Evolutionary conservation across 2,329 filamentous ascomycete species (phyloP).

Genomic region (Cordyceps cicadae): DNA sequence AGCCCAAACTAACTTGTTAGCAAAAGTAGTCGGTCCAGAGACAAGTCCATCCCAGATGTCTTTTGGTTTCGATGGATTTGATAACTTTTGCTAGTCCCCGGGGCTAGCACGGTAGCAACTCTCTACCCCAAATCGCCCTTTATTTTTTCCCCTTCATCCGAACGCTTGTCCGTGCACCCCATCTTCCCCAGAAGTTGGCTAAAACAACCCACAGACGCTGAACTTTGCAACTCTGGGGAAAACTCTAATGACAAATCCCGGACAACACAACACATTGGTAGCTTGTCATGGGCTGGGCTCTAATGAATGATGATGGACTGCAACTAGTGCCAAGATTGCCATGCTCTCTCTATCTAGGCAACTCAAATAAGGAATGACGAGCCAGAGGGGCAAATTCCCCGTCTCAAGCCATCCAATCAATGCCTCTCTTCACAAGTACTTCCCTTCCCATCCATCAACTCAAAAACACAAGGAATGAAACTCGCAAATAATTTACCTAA

Average conservation of each 20-base stretch:
- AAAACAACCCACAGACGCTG: not conserved
- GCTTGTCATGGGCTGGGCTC: no score
- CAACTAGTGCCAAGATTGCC: not conserved
- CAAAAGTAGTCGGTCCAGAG: not conserved
- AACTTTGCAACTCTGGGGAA: not conserved
- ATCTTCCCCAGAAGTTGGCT: not conserved
- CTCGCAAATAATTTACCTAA: not conserved
- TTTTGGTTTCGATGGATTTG: not conserved
- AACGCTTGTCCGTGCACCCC: not conserved
- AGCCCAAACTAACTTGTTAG: not conserved
- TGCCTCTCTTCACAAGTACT: no score
- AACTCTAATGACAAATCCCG: not conserved
- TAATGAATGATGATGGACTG: not conserved
- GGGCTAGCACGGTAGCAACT: not conserved
- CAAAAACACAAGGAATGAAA: not conserved
- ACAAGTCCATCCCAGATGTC: not conserved
- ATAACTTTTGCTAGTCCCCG: not conserved
- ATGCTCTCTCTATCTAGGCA: not conserved
- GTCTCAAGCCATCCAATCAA: no score
- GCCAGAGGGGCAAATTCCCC: no score
- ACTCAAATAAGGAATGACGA: not conserved
- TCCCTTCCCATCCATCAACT: no score
- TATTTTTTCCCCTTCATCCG: constrained; percentile 5
- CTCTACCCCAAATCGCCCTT: not conserved
- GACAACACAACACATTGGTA: not conserved